phyloP scores from a whole-genome alignment of 2,329 filamentous ascomycete species.

The Aureobasidium sp. region DNA sequence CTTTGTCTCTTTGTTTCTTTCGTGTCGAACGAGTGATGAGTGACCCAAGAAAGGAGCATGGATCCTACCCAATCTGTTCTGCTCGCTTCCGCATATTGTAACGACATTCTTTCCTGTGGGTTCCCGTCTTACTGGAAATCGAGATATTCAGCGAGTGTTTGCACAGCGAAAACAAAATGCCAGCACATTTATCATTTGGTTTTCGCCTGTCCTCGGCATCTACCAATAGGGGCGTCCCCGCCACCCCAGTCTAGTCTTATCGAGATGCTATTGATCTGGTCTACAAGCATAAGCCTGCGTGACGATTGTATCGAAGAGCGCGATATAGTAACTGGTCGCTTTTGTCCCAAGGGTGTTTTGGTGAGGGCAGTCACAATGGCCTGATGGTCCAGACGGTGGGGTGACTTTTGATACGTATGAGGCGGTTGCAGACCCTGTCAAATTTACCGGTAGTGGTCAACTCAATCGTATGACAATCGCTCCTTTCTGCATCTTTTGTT shows the following conservation, averaged over 20 bases:
- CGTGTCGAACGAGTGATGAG: background rate
- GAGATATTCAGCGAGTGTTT: background rate
- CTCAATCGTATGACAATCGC: conserved; percentile 1
- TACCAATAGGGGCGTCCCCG: background rate
- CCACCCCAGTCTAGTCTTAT: background rate
- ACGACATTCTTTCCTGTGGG: background rate
- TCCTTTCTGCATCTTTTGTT: background rate
- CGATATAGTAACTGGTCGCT: background rate
- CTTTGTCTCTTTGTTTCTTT: background rate
- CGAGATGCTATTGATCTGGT: background rate
- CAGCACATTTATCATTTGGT: background rate
- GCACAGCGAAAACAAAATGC: background rate
- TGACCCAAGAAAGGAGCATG: background rate
- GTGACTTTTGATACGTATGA: background rate
- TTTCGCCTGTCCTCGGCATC: background rate
- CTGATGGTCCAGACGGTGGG: background rate
- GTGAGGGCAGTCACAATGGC: background rate
- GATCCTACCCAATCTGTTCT: background rate
- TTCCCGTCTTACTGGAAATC: background rate
- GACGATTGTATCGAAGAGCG: too few relatives aligned
- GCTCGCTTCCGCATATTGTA: background rate
- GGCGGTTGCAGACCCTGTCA: conserved; percentile 7
- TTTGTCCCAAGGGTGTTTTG: background rate
- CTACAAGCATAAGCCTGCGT: background rate
- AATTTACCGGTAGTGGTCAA: conserved; percentile 6